Conservation (phyloP, 148 eudicot species). For the Fagopyrum tataricum region DNA sequence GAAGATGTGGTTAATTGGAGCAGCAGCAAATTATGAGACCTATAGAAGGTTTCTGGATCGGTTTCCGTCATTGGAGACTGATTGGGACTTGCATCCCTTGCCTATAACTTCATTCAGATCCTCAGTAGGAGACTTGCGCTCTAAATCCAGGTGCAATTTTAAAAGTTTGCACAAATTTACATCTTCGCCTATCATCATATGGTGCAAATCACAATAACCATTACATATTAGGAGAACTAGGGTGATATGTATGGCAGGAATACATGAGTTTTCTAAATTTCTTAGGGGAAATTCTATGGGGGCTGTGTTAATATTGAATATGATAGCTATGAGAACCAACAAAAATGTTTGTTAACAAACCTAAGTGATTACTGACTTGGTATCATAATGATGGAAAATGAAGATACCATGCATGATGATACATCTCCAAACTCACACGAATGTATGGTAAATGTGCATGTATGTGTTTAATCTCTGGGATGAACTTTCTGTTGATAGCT, state of each 20-base stretch:
- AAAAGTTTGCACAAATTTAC: not conserved
- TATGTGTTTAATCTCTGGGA: not conserved
- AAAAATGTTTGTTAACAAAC: not conserved
- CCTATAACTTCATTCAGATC: conserved; percentile 44
- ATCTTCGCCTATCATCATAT: not conserved
- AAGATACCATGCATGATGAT: not conserved
- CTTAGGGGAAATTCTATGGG: not conserved
- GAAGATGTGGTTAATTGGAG: conserved; percentile 54
- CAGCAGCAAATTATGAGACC: conserved; percentile 35
- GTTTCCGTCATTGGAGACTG: conserved; percentile 47
- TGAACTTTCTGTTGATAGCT: not conserved
- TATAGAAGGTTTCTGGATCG: conserved; percentile 35
- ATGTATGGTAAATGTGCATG: not conserved
- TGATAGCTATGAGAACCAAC: not conserved
- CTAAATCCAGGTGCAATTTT: conserved; percentile 53
- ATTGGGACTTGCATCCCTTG: conserved; percentile 63
- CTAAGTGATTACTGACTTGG: not conserved
- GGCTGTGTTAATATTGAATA: not conserved
- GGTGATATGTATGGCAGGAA: not conserved
- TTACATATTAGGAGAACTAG: not conserved
- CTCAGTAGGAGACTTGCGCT: conserved; percentile 25
- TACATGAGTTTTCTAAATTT: not conserved
- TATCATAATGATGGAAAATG: not conserved
- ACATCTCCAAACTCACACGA: not conserved
- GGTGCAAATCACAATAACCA: not conserved